Evolutionary conservation across 805 yeast species (phyloP), one percentile per base, ranked within the genome.

Genomic region (Ogataea nakhonphanomensis): DNA sequence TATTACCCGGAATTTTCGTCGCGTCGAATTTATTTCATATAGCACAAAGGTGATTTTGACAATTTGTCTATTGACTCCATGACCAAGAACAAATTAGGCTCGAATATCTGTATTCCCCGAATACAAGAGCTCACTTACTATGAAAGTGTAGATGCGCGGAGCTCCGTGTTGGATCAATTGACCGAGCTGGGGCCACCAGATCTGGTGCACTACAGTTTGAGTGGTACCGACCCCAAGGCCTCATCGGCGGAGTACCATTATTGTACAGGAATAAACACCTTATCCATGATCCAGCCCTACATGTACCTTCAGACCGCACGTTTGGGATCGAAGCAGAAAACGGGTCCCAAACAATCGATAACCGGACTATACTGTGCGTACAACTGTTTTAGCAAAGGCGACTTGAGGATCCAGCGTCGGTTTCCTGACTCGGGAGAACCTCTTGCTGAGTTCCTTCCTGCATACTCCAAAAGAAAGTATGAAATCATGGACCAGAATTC

Each of bases 181-280:
- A 61, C 58, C 38, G 80, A 79, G n/a, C 55, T 82, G 15, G 95
- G 95, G 0, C 86, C 89, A 2, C 83, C 89, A 3, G 95, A 85
- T 60, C 64, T 84, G 42, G 78, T 81, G 2, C 84, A 72, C 50
- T 48, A 69, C n/a, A 62, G 20, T 17, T 5, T 17, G 20, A 17
- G 20, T 17, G 20, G 20, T 17, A 3, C 20, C 20, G 20, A 17
- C 20, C 20, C 20, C 20, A 17, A 17, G 20, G 20, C 5, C 20
- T 17, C 20, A 17, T 17, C 20, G 20, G 79, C 81, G 8, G 70
- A 76, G 25, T 77, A 75, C 48, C 82, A 77, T 50, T 72, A 66
- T 55, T 70, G 70, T 21, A 64, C 72, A 10, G 84, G 84, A 2
- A 57, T 77, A 14, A 79, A 78, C 49, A 65, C 73, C 5, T 69